Evolutionary conservation across 208 protist species (phyloP).

Genomic region (Leishmania mexicana): DNA sequence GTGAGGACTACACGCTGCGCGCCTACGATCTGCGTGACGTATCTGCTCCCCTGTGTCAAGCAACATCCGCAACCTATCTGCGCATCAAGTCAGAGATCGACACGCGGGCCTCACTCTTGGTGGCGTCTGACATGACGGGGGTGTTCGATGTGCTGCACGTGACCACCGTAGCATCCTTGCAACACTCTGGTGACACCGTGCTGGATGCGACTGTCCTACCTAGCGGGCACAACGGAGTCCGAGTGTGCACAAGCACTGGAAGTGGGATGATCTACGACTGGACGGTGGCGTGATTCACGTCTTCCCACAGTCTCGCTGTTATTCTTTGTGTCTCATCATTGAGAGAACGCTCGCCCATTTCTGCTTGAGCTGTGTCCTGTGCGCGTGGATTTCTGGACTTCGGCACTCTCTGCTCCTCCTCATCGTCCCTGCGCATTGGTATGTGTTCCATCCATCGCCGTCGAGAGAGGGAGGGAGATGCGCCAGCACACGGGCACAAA

Average conservation of each 20-base stretch:
- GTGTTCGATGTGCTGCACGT: conserved; percentile 35
- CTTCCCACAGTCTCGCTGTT: background rate
- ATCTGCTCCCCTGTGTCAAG: conserved; percentile 10
- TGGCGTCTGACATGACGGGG: conserved; percentile 33
- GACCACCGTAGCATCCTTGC: conserved; percentile 28
- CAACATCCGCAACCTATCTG: conserved; percentile 17
- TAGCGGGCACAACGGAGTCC: conserved; percentile 4
- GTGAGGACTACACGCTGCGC: conserved; percentile 27
- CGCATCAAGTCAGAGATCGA: conserved; percentile 15
- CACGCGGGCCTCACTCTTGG: conserved; percentile 28
- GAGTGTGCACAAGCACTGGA: conserved; percentile 33
- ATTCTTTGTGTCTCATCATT: background rate
- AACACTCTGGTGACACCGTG: conserved; percentile 38
- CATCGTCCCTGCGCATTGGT: background rate
- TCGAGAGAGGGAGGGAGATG: background rate
- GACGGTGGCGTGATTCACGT: conserved; percentile 17
- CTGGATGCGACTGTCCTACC: conserved; percentile 42
- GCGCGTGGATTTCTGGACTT: background rate
- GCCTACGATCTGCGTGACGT: conserved; percentile 23
- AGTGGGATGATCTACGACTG: conserved; percentile 52
- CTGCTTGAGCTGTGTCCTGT: background rate
- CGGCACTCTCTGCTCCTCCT: background rate
- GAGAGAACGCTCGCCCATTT: background rate
- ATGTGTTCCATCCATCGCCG: background rate
- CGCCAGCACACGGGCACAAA: background rate